Base-by-base conservation (phyloP, 2,329 filamentous ascomycete genomes). In the Sporothrix dimorphospora region DNA sequence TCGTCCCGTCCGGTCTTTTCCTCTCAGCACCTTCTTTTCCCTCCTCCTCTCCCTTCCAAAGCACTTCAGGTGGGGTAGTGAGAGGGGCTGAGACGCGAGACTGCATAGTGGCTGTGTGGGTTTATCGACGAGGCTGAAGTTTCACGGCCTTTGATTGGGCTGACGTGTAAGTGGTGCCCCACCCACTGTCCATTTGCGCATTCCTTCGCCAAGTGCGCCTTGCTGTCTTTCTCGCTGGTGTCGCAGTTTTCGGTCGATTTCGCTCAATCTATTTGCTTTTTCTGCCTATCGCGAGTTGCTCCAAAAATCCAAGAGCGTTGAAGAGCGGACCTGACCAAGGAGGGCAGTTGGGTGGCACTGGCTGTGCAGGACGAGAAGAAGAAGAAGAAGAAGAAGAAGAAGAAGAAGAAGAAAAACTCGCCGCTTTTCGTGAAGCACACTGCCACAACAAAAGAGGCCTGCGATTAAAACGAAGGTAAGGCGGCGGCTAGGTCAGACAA, bases 41-140 rank as follows among this genome's bases (percentile, higher is more conserved):
- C 30, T 16, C 55, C 16, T 38, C 30, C 27, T 3, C 2, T 16
- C n/a, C 21, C 14, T 34, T 47, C 45, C 53, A 53, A 53, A 34
- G 68, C 68, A 61, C 55, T 40, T 59, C 24, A 11, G 34, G 57
- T 71, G 45, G 57, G 69, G 69, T 70, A 16, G 42, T 11, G 27
- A 57, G 55, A 61, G 68, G 68, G 69, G 69, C 69, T 65, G 69
- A 63, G 69, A 45, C 57, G 45, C n/a, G 34, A 53, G 47, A 51
- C 11, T 69, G 66, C 69, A 65, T 71, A 57, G 57, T 71, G 69
- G 69, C 69, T 71, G 69, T 71, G 57, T 65, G 55, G 45, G 7
- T 30, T 51, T 14, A n/a, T 65, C 8, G 45, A 51, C 69, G 59
- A 71, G 69, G 69, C 69, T 71, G 69, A 71, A 49, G 19, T 42